Base-by-base conservation (phyloP, 176 grass and related monocot genomes). In the Musa schizocarpa region DNA sequence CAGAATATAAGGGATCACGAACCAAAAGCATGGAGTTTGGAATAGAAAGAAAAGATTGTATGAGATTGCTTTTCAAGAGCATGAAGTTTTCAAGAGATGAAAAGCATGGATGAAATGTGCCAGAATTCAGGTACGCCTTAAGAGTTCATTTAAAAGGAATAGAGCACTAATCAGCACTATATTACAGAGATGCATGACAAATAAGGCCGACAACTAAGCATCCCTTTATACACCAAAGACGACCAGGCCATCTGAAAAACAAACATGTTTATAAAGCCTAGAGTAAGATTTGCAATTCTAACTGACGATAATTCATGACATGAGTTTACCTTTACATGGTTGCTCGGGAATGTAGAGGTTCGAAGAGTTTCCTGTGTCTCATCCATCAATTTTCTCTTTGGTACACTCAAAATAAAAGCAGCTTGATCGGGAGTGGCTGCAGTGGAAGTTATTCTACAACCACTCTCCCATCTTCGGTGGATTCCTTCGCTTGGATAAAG, bases 401-500 rank as follows among this genome's bases (percentile, higher is more conserved):
- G 87, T 77, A 90, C 88, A 77, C 93, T 97, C 70, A 97, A 81
- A 77, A 97, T 88, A 79, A 97, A 97, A 75, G 93, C 93, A 79
- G 93, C 93, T 83, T 93, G 93, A 88, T 97, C 93, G 68, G 77
- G 77, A 79, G 93, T 97, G 55, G 93, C 93, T 50, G 93, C 93
- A 52, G 87, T 90, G 53, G 93, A 92, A 74, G 93, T 97, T 81
- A 97, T 97, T 82, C 93, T 90, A 77, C 89, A 97, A 51, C 93
- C 93, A 55, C 73, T 85, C 85, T 93, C 93, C 93, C 93, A 97
- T 79, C 90, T 75, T 57, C 90, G 80, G 71, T 97, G 93, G 65
- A 97, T 97, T 71, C 90, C 93, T 83, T 97, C 93, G 83, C 93
- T 97, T 52, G 93, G 93, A 81, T 93, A 97, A 71, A 97, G 88